Conservation (phyloP, 495 filamentous ascomycete species). For the Hypoxylon rickii region DNA sequence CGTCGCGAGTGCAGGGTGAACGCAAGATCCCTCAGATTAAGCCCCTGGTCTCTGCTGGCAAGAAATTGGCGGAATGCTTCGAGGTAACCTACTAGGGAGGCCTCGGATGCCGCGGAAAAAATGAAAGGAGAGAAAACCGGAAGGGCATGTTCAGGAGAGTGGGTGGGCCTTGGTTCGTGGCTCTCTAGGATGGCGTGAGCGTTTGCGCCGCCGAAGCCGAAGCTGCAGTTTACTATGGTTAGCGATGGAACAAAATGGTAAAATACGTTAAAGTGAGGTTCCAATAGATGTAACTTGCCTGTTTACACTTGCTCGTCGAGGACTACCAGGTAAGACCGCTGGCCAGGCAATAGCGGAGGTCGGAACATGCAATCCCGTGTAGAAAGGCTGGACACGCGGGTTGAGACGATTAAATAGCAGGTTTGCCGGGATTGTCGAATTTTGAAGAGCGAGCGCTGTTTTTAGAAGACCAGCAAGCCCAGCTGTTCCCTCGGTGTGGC, state of each 20-base stretch:
- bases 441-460: conserved; percentile 49
- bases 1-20: conserved; percentile 37
- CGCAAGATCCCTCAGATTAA: conserved; percentile 11
- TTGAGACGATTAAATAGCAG: conserved; percentile 53
- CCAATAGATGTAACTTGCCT: no score
- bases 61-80: background rate
- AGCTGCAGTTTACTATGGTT: conserved; percentile 27
- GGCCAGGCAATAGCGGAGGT: conserved; percentile 39
- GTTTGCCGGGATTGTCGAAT: conserved; percentile 47
- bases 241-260: no score
- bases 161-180: background rate
- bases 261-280: background rate
- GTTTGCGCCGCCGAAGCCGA: conserved; percentile 58
- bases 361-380: conserved; percentile 41
- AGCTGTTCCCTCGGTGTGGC: conserved; percentile 56
- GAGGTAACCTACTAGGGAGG: background rate
- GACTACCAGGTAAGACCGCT: background rate
- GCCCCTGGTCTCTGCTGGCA: background rate
- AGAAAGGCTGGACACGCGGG: conserved; percentile 33
- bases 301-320: conserved; percentile 29
- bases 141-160: background rate
- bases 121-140: conserved; percentile 4
- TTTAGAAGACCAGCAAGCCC: conserved; percentile 59
- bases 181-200: conserved; percentile 54
- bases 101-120: conserved; percentile 10